Evolutionary conservation across 345 rosid genomes (phyloP).

Genomic region (Brassica incana): DNA sequence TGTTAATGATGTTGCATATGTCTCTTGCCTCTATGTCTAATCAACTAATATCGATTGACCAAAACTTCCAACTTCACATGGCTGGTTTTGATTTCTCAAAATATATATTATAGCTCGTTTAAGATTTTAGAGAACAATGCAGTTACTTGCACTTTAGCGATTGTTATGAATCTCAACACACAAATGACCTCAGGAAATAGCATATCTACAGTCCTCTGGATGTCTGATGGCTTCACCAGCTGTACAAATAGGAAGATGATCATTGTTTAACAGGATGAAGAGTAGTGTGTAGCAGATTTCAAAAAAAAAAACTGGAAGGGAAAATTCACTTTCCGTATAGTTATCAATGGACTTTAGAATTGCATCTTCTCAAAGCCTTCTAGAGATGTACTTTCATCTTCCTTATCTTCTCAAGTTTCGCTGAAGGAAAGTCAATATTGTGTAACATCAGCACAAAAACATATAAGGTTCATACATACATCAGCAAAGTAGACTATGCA

Average conservation of each 20-base stretch:
- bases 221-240: conserved; percentile 48
- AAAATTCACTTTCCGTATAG: conserved; percentile 37
- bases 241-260: conserved; percentile 16
- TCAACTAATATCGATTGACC: neutral
- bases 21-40: neutral
- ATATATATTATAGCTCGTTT: neutral
- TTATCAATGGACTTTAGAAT: conserved; percentile 51
- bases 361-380: conserved; percentile 52
- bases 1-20: conserved; percentile 1
- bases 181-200: conserved; percentile 62
- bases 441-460: conserved; percentile 23
- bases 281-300: conserved; percentile 16
- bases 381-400: conserved; percentile 35
- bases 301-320: conserved; percentile 20
- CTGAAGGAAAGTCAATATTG: conserved; percentile 25
- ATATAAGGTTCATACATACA: conserved; percentile 14
- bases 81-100: neutral
- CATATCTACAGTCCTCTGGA: conserved; percentile 42
- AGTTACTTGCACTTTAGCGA: conserved; percentile 46
- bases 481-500: conserved; percentile 14
- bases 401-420: conserved; percentile 39
- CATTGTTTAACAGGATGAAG: conserved; percentile 7
- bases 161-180: conserved; percentile 70
- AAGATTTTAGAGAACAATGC: neutral
- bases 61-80: neutral